phyloP scores from a whole-genome alignment of 2,329 filamentous ascomycete genomes.

The Xylariaceae sp. region DNA sequence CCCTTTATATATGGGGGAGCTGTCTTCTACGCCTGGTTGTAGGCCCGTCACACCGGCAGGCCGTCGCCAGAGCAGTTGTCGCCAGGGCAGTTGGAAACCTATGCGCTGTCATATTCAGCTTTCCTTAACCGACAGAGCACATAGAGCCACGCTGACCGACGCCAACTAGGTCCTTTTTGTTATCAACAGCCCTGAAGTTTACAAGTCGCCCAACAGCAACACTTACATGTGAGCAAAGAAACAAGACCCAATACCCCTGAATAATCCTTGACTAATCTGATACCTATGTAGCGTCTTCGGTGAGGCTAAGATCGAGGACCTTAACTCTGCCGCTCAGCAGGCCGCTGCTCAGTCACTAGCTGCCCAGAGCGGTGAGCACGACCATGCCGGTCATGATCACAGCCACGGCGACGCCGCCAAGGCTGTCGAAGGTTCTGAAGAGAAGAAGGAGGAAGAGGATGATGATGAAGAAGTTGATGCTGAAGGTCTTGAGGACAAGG shows the following conservation, averaged over 20 bases:
- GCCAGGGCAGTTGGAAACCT: not conserved
- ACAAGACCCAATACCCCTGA: not conserved
- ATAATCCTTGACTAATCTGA: constrained; percentile 14
- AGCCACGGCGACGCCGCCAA: constrained; percentile 64
- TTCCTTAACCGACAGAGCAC: constrained; percentile 66
- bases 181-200: constrained; percentile 99
- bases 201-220: constrained; percentile 99
- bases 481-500: constrained; percentile 92
- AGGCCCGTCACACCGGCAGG: not conserved
- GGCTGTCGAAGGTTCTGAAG: constrained; percentile 54
- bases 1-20: not conserved
- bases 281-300: constrained; percentile 74
- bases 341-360: constrained; percentile 94
- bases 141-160: not conserved
- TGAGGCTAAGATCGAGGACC: constrained; percentile 99
- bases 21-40: not conserved
- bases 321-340: constrained; percentile 96
- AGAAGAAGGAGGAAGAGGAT: constrained; percentile 73
- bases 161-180: constrained; percentile 88
- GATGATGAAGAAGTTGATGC: constrained; percentile 97
- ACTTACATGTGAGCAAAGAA: constrained; percentile 83
- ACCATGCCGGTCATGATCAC: constrained; percentile 59
- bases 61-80: not conserved
- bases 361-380: constrained; percentile 58
- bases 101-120: too few relatives aligned